These are phyloP conservation scores for Sequoia sempervirens DNA, from an alignment of 75 land plant genomes.

Conservation along the genomic window DNA sequence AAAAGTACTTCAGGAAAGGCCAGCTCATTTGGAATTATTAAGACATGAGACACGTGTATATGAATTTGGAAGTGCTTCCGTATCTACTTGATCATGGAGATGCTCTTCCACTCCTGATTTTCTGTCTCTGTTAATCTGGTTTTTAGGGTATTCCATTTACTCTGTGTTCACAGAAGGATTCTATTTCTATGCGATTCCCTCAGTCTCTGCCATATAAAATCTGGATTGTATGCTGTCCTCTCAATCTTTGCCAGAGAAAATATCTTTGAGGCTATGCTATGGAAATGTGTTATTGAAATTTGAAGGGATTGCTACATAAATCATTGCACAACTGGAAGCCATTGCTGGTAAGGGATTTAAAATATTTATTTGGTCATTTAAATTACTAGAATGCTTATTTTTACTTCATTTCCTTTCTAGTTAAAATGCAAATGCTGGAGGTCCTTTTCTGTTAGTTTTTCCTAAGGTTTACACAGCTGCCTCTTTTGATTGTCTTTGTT, in stretches of 20 bases:
- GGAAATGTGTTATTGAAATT: neutral
- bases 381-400: neutral
- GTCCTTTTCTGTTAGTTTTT: neutral
- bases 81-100: neutral
- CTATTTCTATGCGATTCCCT: neutral
- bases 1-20: constrained; percentile 35
- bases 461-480: neutral
- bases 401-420: neutral
- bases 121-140: neutral
- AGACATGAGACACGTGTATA: constrained; percentile 5
- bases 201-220: neutral
- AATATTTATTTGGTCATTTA: neutral
- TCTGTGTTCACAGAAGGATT: neutral
- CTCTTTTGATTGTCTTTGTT: neutral
- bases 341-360: neutral
- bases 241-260: neutral
- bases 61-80: neutral
- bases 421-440: neutral
- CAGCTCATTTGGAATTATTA: constrained; percentile 72
- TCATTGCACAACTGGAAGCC: neutral
- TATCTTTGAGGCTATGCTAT: neutral
- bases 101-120: neutral
- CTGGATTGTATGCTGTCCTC: neutral
- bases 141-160: neutral
- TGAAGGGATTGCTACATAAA: neutral